Base-by-base conservation (phyloP, 352 stramenopile species). In the Pythium dissotocum region DNA sequence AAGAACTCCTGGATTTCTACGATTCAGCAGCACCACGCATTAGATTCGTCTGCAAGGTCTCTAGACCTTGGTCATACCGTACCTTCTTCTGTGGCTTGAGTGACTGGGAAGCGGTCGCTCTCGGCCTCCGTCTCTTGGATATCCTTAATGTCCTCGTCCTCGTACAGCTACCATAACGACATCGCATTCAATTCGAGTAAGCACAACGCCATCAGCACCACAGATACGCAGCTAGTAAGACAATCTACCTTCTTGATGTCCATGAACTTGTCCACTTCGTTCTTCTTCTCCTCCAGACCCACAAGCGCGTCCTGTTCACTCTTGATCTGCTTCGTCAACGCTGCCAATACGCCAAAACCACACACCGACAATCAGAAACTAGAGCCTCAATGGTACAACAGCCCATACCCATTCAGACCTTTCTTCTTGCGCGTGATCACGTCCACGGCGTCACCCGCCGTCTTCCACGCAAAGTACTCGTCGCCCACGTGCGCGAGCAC, bases 71-170 rank as follows among this genome's bases (percentile, higher is more conserved):
- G 4, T 10, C 13, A 14, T 1, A 0, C 30, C 57, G 8, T 61
- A 88, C 85, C 86, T 80, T 90, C 77, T 36, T 93, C 79, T 3
- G 84, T 87, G 18, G 79, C 83, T 51, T 67, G 69, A 4, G 78
- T 65, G 42, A 85, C 70, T 1, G 70, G 58, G 14, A 63, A 69
- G 9, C 69, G 49, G 4, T 94, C 79, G 57, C 88, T 96, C 61
- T 96, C 80, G 59, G 80, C 85, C 65, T 94, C 85, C 2, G 85
- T 87, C 65, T 96, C 85, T 36, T 93, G 78, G 54, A 96, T 96
- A 58, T 96, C 86, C 21, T 80, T 82, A 60, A 96, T 96, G 49
- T 94, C 90, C 53, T 91, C 86, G 13, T 88, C 73, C 59, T 96
- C 86, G 53, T 94, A 96, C 58, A 94, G 77, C 72, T 89, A 49